phyloP scores from a whole-genome alignment of 2,329 filamentous ascomycete species.

The Didymella segeticola region DNA sequence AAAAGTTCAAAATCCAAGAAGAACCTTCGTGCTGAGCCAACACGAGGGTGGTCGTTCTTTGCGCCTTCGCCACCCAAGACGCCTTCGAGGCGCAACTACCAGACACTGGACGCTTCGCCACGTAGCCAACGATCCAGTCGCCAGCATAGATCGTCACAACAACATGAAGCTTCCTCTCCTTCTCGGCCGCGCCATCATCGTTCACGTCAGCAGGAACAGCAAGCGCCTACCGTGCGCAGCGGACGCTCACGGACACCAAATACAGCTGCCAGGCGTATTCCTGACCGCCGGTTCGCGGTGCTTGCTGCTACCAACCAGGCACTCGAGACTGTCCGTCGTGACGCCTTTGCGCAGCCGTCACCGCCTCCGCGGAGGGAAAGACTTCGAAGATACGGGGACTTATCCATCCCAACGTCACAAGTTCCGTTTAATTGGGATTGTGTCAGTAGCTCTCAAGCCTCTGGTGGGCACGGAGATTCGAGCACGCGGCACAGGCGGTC shows the following conservation, averaged over 20 bases:
- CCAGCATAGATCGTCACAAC: slow-evolving; percentile 27
- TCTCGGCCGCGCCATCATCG: slow-evolving; percentile 37
- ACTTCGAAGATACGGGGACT: slow-evolving; percentile 41
- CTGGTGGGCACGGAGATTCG: slow-evolving; percentile 32
- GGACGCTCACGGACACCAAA: slow-evolving; percentile 43
- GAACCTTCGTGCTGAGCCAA: slow-evolving; percentile 30
- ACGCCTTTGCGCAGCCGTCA: slow-evolving; percentile 45
- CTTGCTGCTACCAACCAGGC: slow-evolving; percentile 47
- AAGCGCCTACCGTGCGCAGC: slow-evolving; percentile 30
- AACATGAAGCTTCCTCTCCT: slow-evolving; percentile 24
- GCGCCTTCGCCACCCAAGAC: slow-evolving; percentile 41
- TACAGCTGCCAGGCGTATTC: slow-evolving; percentile 40
- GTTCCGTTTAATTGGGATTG: slow-evolving; percentile 49
- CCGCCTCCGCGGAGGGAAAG: slow-evolving; percentile 43
- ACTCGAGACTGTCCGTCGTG: slow-evolving; percentile 43
- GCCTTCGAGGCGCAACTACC: slow-evolving; percentile 30
- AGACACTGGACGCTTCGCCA: slow-evolving; percentile 38
- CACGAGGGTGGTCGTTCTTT: slow-evolving; percentile 40
- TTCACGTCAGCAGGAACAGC: slow-evolving; percentile 39
- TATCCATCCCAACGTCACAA: slow-evolving; percentile 37
- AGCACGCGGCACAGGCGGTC: slow-evolving; percentile 36
- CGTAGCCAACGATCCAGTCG: slow-evolving; percentile 39
- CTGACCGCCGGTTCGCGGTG: slow-evolving; percentile 48
- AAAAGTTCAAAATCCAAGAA: slow-evolving; percentile 41
- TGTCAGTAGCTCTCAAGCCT: slow-evolving; percentile 44